Evolutionary conservation across 257 asterid species (phyloP), one percentile per base, ranked within the genome.

Genomic region (Solanum habrochaites): DNA sequence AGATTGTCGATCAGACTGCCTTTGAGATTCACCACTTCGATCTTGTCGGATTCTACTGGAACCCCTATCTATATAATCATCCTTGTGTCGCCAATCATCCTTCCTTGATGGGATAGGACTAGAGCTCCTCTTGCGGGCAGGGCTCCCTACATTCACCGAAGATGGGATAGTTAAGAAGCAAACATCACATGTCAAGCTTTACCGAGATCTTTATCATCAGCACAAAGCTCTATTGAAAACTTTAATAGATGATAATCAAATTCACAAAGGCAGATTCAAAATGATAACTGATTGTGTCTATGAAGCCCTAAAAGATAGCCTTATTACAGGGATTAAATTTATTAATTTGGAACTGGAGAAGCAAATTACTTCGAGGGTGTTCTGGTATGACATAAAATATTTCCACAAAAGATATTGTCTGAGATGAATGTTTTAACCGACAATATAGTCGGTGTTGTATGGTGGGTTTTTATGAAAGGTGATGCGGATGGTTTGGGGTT

Each of bases 101-200:
- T 93, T 91, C 89, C 92, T 93, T 11, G 91, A 89, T 45, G 89
- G 89, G 75, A 86, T 72, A 83, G 98, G 98, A 88, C 97, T 94
- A 73, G 87, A 88, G 90, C 92, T 91, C 14, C 87, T 95, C 70
- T 88, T 89, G 67, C 52, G 90, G 7, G n/a, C 88, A 62, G 96
- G 98, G 88, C 96, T 93, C 86, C 95, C 99, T 97, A 94, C 85
- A 91, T 88, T 87, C 81, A 91, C 83, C 90, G 67, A 89, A 93
- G 90, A 89, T 74, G 87, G 75, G 88, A 80, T 29, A 80, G 67
- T 47, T 80, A 29, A 80, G 85, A 29, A 80, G 85, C 43, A 80
- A 80, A 45, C 32, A 47, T 80, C 42, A 80, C 67, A 80, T 80
- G 29, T 18, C 85, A 80, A 39, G 42, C 39, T 78, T 45, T 75